phyloP scores from a whole-genome alignment of 2,329 filamentous ascomycete species.

The Coccinonectria pachysandricola region DNA sequence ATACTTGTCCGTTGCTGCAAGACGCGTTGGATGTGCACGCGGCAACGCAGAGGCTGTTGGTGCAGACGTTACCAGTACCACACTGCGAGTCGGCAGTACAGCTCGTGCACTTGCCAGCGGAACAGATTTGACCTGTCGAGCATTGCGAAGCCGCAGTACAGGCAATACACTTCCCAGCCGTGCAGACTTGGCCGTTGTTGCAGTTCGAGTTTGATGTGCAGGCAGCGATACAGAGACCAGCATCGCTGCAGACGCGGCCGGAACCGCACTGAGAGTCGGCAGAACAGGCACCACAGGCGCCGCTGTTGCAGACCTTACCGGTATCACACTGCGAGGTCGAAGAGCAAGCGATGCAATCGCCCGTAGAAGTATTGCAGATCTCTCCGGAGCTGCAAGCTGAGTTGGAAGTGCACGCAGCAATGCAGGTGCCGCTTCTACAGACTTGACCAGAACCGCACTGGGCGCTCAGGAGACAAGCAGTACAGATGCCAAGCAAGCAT shows the following conservation, averaged over 20 bases:
- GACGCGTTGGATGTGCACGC: conserved; percentile 1
- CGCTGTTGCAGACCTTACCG: conserved; percentile 3
- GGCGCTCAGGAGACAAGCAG: neutral
- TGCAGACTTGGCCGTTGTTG: conserved; percentile 2
- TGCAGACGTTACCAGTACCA: conserved; percentile 2
- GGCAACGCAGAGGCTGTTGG: conserved; percentile 3
- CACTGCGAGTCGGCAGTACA: conserved; percentile 2
- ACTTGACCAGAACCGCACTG: neutral
- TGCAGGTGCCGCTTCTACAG: neutral
- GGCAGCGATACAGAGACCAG: conserved; percentile 1
- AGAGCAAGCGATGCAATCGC: conserved; percentile 2
- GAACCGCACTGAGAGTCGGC: conserved; percentile 3
- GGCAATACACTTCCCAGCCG: conserved; percentile 2
- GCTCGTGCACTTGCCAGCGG: conserved; percentile 1
- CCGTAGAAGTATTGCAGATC: conserved; percentile 2
- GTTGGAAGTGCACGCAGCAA: neutral
- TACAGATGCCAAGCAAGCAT: neutral
- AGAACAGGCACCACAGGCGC: conserved; percentile 1
- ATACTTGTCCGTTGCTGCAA: conserved; percentile 1
- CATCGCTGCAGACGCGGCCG: conserved; percentile 1
- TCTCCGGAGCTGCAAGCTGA: conserved; percentile 1
- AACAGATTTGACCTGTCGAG: conserved; percentile 1
- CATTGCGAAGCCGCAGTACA: conserved; percentile 1
- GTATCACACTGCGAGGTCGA: conserved; percentile 1
- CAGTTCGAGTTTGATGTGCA: conserved; percentile 2